phyloP scores from a whole-genome alignment of 768 basidiomycete species.

The Calocera viscosa region DNA sequence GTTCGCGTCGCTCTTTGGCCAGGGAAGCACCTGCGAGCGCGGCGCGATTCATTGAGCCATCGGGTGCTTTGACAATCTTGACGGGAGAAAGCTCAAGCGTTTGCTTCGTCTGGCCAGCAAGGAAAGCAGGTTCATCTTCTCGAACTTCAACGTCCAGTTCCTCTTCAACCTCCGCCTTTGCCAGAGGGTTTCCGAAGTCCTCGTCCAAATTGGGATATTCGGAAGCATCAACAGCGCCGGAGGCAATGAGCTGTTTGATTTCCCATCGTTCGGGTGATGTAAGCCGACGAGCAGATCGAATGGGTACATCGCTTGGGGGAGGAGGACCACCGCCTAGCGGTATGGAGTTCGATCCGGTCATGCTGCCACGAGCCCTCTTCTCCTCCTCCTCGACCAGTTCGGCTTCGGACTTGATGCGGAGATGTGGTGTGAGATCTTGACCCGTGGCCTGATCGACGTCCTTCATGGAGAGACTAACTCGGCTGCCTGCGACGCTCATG shows the following conservation, averaged over 20 bases:
- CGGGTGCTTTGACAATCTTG: conserved; percentile 96
- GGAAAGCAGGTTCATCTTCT: conserved; percentile 92
- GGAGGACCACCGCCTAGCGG: conserved; percentile 48
- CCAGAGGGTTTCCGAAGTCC: conserved; percentile 61
- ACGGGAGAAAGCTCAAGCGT: conserved; percentile 93
- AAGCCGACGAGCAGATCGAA: conserved; percentile 73
- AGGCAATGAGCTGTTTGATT: conserved; percentile 96
- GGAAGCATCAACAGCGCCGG: conserved; percentile 79
- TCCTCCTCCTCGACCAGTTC: conserved; percentile 75
- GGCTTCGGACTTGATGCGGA: conserved; percentile 86
- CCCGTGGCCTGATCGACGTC: conserved; percentile 90
- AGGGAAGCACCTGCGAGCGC: conserved; percentile 87
- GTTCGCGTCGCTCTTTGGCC: conserved; percentile 87
- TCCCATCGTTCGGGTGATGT: conserved; percentile 98
- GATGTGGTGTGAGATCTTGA: conserved; percentile 83
- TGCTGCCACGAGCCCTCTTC: conserved; percentile 44
- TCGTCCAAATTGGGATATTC: conserved; percentile 92
- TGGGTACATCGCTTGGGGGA: conserved; percentile 33
- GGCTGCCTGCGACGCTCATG: conserved; percentile 74
- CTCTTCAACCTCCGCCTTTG: conserved; percentile 81
- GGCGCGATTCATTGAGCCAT: conserved; percentile 91
- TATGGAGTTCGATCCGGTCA: conserved; percentile 77
- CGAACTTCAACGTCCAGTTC: conserved; percentile 94
- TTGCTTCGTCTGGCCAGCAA: conserved; percentile 90
- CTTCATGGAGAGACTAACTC: conserved; percentile 87